These are phyloP conservation scores for Ogataea ganodermae DNA, from an alignment of 805 yeast genomes.

Conservation along the genomic window DNA sequence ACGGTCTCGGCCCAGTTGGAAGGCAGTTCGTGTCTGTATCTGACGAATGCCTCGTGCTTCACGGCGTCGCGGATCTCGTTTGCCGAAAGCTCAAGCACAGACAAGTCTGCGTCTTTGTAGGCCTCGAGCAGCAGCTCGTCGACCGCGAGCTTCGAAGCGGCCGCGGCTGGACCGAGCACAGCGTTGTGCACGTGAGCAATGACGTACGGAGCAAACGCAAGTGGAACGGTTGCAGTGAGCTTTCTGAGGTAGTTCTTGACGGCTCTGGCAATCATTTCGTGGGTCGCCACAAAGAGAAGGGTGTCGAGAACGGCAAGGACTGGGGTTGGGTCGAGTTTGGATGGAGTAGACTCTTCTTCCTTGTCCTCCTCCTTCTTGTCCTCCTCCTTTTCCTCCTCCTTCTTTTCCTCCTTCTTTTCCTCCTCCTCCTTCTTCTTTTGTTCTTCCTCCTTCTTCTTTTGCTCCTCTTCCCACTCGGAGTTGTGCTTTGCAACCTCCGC, in stretches of 20 bases:
- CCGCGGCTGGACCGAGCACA: constrained; percentile 56
- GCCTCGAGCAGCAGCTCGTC: constrained; percentile 44
- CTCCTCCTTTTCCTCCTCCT: constrained; percentile 33
- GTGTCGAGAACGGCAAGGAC: constrained; percentile 45
- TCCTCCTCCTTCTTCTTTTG: constrained; percentile 34
- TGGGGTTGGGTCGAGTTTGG: constrained; percentile 46
- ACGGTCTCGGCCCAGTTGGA: constrained; percentile 47
- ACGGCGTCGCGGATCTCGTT: constrained; percentile 46
- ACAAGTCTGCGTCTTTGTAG: constrained; percentile 43
- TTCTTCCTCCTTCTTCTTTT: constrained; percentile 37
- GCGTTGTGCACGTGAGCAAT: constrained; percentile 73
- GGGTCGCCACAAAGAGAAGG: constrained; percentile 48
- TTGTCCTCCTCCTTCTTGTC: constrained; percentile 20
- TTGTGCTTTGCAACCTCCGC: constrained; percentile 37
- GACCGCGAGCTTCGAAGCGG: constrained; percentile 42
- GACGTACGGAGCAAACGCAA: constrained; percentile 56
- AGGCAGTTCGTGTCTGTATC: constrained; percentile 65
- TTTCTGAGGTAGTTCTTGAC: constrained; percentile 71
- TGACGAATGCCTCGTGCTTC: constrained; percentile 51
- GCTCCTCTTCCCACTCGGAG: constrained; percentile 19
- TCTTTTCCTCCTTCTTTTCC: constrained; percentile 34
- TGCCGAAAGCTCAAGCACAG: constrained; percentile 47
- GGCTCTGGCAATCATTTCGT: constrained; percentile 81
- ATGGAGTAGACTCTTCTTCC: constrained; percentile 32
- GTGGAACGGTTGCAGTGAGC: constrained; percentile 47